Conservation (phyloP, 495 filamentous ascomycete species). For the Parathielavia hyrcaniae region DNA sequence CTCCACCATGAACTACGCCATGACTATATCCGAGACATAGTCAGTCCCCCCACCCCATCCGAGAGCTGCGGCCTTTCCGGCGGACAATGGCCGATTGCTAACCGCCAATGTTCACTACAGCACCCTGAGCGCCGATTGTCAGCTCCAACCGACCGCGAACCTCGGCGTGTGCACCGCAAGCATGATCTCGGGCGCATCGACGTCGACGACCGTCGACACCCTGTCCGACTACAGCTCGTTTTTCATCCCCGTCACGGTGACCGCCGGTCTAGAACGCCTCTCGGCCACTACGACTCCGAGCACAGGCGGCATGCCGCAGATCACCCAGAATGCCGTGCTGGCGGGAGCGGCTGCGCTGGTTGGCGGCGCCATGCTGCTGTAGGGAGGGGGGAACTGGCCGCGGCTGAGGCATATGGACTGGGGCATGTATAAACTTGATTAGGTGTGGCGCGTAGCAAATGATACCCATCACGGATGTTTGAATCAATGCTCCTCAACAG, state of each 20-base stretch:
- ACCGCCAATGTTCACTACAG: background rate
- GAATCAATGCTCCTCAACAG: background rate
- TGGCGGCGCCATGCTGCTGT: slow-evolving; percentile 26
- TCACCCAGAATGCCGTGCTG: slow-evolving; percentile 32
- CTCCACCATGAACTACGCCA: slow-evolving; percentile 22
- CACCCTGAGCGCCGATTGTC: background rate
- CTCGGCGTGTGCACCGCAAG: background rate
- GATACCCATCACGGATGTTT: background rate
- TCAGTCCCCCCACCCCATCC: background rate
- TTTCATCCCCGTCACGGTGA: slow-evolving; percentile 29
- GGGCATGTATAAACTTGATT: background rate
- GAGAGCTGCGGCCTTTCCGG: background rate
- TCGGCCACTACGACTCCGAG: slow-evolving; percentile 19
- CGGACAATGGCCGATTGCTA: background rate
- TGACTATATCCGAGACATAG: slow-evolving; percentile 9
- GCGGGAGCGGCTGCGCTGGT: slow-evolving; percentile 28
- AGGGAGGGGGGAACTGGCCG: background rate
- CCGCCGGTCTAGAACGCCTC: slow-evolving; percentile 27
- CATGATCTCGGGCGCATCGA: background rate
- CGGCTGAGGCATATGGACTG: background rate
- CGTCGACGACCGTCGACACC: background rate
- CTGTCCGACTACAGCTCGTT: background rate
- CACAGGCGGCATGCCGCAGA: slow-evolving; percentile 31
- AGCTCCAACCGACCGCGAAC: slow-evolving; percentile 4
- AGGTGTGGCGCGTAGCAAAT: background rate